These are phyloP conservation scores for Hypomontagnella monticulosa DNA, from an alignment of 495 filamentous ascomycete species.

Conservation along the genomic window DNA sequence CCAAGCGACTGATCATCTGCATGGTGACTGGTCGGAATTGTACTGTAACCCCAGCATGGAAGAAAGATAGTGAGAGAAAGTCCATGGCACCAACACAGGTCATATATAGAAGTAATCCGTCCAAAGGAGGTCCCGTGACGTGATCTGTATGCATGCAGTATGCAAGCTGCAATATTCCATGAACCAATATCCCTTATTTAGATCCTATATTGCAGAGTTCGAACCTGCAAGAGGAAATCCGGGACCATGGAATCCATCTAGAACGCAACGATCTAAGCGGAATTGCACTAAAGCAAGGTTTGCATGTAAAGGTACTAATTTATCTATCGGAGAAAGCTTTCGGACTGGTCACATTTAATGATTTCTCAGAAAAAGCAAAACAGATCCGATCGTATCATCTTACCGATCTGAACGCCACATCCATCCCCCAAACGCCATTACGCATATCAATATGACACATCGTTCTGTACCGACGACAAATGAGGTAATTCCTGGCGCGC, in stretches of 20 bases:
- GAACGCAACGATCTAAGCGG: background rate
- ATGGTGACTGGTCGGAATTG: constrained; percentile 32
- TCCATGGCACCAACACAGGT: background rate
- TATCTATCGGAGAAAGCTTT: background rate
- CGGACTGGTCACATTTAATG: constrained; percentile 36
- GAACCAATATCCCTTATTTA: constrained; percentile 25
- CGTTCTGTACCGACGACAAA: constrained; percentile 57
- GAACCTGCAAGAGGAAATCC: constrained; percentile 30
- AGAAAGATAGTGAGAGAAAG: constrained; percentile 13
- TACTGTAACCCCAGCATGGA: background rate
- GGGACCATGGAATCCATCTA: constrained; percentile 22
- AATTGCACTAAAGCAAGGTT: background rate
- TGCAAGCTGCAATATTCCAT: constrained; percentile 42
- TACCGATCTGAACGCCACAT: constrained; percentile 29
- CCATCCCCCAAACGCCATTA: constrained; percentile 19
- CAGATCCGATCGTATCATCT: constrained; percentile 34
- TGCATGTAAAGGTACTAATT: background rate
- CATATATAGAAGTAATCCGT: background rate
- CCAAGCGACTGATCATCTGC: constrained; percentile 38
- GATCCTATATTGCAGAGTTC: constrained; percentile 24
- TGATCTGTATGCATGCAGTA: constrained; percentile 37
- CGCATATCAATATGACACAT: constrained; percentile 27
- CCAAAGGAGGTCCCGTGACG: constrained; percentile 38
- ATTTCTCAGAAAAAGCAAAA: constrained; percentile 23
- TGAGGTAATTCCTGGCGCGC: constrained; percentile 64